Percentiles rank a stretch among this genome's conserved stretches.
These are phyloP conservation scores for Chlamydomonas sp. DNA, from an alignment of 139 green algal species.

Conservation along the genomic window DNA sequence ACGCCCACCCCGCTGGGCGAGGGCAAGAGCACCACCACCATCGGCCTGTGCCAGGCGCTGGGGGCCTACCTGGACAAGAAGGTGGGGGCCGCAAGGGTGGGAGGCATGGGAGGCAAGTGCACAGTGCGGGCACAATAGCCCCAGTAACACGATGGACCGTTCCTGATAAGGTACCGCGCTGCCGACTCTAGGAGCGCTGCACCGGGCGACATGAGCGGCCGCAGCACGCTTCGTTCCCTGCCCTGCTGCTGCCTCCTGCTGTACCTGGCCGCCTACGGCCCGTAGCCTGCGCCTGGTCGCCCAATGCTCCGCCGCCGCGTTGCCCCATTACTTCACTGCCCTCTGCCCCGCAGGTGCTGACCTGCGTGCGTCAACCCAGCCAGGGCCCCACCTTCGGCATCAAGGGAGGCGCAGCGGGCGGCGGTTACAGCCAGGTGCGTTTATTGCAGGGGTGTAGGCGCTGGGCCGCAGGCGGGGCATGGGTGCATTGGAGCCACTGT, in stretches of 20 bases:
- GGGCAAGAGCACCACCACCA: constrained; percentile 98
- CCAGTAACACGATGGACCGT: too few species aligned
- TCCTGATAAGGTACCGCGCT: too few species aligned
- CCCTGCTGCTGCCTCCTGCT: too few species aligned
- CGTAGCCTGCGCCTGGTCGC: too few species aligned
- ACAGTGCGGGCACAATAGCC: too few species aligned
- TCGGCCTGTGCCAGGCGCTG: constrained; percentile 97
- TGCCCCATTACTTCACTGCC: not conserved
- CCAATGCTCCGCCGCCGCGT: not conserved
- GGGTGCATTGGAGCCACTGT: too few species aligned
- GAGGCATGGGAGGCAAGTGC: too few species aligned
- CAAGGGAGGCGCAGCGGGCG: constrained; percentile 97
- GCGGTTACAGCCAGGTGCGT: constrained; percentile 94
- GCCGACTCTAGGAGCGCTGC: too few species aligned
- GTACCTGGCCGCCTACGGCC: too few species aligned
- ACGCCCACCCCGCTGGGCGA: constrained; percentile 95
- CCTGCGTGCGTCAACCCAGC: constrained; percentile 95
- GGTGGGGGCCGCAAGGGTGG: constrained; percentile 26
- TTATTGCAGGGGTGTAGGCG: too few species aligned
- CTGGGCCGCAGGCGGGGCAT: not conserved
- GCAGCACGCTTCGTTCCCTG: too few species aligned
- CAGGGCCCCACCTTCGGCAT: constrained; percentile 99
- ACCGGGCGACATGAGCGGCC: too few species aligned
- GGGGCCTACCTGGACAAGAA: constrained; percentile 85
- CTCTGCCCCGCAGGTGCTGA: constrained; percentile 70